Percentiles rank a stretch among this genome's conserved stretches.
Evolutionary conservation across 2,329 filamentous ascomycete species (phyloP).

Genomic region (Colletotrichum sp.): DNA sequence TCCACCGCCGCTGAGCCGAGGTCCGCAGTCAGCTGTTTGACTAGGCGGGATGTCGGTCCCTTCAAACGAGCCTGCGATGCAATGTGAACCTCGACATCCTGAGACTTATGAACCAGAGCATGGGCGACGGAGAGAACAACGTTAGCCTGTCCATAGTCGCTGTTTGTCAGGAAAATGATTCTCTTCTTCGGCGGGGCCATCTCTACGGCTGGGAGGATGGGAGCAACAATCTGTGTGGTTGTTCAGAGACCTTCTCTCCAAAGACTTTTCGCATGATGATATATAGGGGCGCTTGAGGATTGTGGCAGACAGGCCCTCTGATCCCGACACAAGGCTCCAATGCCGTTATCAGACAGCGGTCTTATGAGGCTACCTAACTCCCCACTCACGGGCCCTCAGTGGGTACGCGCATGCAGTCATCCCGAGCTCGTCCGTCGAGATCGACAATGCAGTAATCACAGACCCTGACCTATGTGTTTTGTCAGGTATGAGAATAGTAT

Average conservation of each 20-base stretch:
- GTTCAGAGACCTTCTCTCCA: background rate
- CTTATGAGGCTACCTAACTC: background rate
- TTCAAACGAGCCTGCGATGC: constrained; percentile 33
- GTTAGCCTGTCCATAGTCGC: constrained; percentile 51
- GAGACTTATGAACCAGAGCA: constrained; percentile 38
- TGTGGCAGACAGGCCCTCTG: too few relatives aligned
- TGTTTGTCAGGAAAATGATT: constrained; percentile 49
- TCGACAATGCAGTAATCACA: background rate
- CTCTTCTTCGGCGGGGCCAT: background rate
- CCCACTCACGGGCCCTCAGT: background rate
- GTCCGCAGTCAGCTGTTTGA: background rate
- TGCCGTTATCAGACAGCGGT: background rate
- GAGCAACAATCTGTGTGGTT: background rate
- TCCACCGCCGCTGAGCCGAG: constrained; percentile 7
- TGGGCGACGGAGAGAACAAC: constrained; percentile 47
- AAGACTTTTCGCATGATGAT: background rate
- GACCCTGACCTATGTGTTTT: background rate
- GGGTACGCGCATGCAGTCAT: background rate
- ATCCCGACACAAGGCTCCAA: too few relatives aligned
- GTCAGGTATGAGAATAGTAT: background rate
- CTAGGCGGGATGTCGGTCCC: background rate
- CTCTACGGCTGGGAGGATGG: background rate
- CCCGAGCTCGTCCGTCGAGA: background rate
- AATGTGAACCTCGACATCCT: constrained; percentile 46
- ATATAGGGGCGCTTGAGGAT: too few relatives aligned